Base-by-base conservation (phyloP, 148 eudicot species). In the Chenopodium formosanum region DNA sequence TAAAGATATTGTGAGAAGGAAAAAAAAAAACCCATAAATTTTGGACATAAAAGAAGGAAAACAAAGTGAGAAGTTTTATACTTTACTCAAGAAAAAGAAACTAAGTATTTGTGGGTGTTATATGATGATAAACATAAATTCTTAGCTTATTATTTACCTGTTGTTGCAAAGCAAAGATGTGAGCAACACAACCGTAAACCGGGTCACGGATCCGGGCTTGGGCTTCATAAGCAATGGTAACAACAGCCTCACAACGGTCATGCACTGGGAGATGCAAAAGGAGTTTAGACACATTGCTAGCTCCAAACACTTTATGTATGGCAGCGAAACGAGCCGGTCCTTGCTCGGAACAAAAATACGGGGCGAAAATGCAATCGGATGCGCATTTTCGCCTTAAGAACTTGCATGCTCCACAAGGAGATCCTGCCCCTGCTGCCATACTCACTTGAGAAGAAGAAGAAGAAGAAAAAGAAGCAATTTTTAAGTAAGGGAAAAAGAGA, bases 321-420 rank as follows among this genome's bases (percentile, higher is more conserved):
- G 94, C 98, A 0, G 98, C 96, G 29, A 94, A 94, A 48, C 93
- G 83, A 12, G 90, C 85, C 1, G 96, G 92, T 0, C 98, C 98
- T 76, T 92, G 96, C 46, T 94, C 97, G 20, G 93, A 88, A 86
- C 92, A 83, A 48, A 94, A 92, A 22, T 94, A 91, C 0, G 97
- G 97, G 34, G 97, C 98, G 66, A 94, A 94, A 4, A 94, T 69
- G 83, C 98, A 94, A 25, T 88, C 93, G 0, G 82, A 70, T 0
- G 93, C 91, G 82, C 98, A 94, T 78, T 94, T 94, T 67, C 97
- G 87, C 77, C 98, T 76, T 25, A 94, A 83, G 71, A 94, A 94
- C 83, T 94, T 94, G 89, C 98, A 94, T 70, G 98, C 98, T 66
- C 98, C 98, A 68, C 97, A 94, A 6, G 98, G 98, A 0, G 97